Evolutionary conservation across 768 basidiomycete species (phyloP), one percentile per base, ranked within the genome.

Genomic region (Leucocoprinus sp.): DNA sequence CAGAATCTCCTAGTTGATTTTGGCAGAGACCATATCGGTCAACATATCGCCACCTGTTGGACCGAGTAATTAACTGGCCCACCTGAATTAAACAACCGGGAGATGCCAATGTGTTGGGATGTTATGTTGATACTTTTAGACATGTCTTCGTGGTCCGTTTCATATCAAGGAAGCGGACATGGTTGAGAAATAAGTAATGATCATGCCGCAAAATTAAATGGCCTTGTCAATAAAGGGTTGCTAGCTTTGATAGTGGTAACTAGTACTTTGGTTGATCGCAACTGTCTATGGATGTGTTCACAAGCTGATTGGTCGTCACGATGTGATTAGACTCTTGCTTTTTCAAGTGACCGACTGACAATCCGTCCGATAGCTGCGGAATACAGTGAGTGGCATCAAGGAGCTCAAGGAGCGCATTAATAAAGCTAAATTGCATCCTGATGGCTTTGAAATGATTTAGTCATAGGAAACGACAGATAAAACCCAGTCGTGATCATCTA

Each of bases 11-110:
- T 29, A 7, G 28, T 29, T 14, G 8, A 7, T 29, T 7, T 7
- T 7, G 28, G 8, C 8, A 7, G 19, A 37, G 29, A 21, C 46
- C 34, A 23, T 22, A 24, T 29, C 22, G 17, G 21, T 39, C 39
- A 42, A 24, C 41, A 41, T 41, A 42, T 48, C 46, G 46, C 46
- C 29, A 40, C 37, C 15, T n/a, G n/a, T 18, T 31, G 33, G 34
- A 23, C 26, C n/a, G 31, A n/a, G n/a, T 12, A 38, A 39, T 19
- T 24, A 26, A 27, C 36, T 35, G 18, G 23, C 28, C 33, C n/a
- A 38, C 21, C 46, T 34, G 39, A 17, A n/a, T 34, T 48, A 41
- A 19, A 48, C 23, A 17, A 41, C 35, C 28, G 26, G 33, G 31
- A 22, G 17, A 14, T 31, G 23, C 33, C 39, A 48, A 11, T 38